These are phyloP conservation scores for Carallia brachiata DNA, from an alignment of 345 rosid species.

Conservation along the genomic window DNA sequence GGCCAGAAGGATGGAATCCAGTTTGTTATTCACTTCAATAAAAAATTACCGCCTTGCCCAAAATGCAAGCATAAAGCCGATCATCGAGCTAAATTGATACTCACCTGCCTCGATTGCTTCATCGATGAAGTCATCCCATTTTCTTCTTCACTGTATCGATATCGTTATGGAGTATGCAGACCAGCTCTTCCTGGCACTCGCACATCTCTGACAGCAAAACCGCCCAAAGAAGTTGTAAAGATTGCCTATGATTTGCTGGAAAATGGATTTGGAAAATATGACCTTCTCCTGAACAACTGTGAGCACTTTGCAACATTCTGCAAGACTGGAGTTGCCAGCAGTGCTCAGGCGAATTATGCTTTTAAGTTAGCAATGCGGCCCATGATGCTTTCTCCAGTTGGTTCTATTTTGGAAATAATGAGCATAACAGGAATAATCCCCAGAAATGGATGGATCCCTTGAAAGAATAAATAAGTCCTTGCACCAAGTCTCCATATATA, in stretches of 20 bases:
- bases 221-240: neutral
- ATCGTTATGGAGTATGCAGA: neutral
- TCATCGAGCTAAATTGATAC: neutral
- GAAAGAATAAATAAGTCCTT: too few species aligned
- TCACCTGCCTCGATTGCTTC: conserved; percentile 19
- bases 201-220: neutral
- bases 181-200: neutral
- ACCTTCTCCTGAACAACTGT: neutral
- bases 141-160: neutral
- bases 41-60: neutral
- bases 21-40: conserved; percentile 11
- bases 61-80: neutral
- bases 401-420: neutral
- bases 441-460: too few species aligned
- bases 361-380: neutral
- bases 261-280: conserved; percentile 7
- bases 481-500: too few species aligned
- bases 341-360: neutral
- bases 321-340: conserved; percentile 1
- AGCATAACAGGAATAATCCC: neutral
- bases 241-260: neutral
- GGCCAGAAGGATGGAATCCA: neutral
- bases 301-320: conserved; percentile 19
- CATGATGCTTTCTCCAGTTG: neutral
- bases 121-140: neutral